Evolutionary conservation across 2,329 filamentous ascomycete genomes (phyloP), one percentile per base, ranked within the genome.

Genomic region (Penicillium sp.): DNA sequence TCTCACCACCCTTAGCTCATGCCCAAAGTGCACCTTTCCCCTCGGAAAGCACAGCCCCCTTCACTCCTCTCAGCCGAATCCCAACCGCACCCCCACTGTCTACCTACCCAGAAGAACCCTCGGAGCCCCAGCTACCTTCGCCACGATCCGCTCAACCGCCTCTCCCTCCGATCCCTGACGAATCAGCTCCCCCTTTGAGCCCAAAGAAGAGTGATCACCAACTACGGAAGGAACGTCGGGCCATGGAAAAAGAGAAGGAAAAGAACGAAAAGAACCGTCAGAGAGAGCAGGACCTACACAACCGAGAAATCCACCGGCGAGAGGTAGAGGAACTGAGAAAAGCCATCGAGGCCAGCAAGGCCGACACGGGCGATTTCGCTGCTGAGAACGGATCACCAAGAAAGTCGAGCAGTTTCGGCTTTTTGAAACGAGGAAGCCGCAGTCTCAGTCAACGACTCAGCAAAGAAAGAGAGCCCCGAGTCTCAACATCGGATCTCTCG

Each of bases 391-490:
- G 63, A 5, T 78, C 84, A 7, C 62, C 68, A 22, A 74, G 70
- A 48, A 73, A 71, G 25, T 61, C 73, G 9, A 63, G 70, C 48
- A 73, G 77, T 8, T 76, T 94, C 40, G 85, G 84, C 65, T 81
- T 89, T 42, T 86, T 89, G 61, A 84, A 86, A 63, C 82, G 87
- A 52, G 85, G 85, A 10, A 90, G 87, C 71, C 93, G 90, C 77
- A 91, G 89, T 60, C 82, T 96, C 77, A 84, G 89, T 46, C 84
- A 87, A 60, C 90, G 88, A 73, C 88, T 89, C 5, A 61, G 57
- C 49, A 75, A 72, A 50, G 70, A 75, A 25, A 73, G 72, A 58
- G 73, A 77, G 38, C 74, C 60, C 33, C 66, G 66, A 41, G 48
- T 55, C n/a, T 67, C 65, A 9, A 66, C 66, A 26, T 72, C 67